Percentiles rank a stretch among this genome's conserved stretches.
phyloP scores from a whole-genome alignment of 257 asterid species.

The Sherardia arvensis region DNA sequence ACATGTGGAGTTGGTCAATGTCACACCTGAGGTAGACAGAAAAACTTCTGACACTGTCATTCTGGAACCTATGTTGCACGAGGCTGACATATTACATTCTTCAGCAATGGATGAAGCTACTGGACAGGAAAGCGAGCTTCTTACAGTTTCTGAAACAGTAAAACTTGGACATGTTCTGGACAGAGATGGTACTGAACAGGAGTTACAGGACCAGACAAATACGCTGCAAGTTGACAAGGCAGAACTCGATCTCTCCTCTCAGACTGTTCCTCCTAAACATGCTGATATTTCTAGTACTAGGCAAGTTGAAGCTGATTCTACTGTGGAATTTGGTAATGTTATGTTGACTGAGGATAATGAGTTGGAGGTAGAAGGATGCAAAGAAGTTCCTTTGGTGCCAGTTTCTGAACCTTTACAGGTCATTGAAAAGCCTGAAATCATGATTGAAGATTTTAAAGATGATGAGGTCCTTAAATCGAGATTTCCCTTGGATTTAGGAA shows the following conservation, averaged over 20 bases:
- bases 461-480: conserved; percentile 15
- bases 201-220: conserved; percentile 7
- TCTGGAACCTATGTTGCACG: conserved; percentile 13
- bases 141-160: neutral
- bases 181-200: neutral
- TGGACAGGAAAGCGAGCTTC: conserved; percentile 19
- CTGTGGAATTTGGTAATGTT: conserved; percentile 4
- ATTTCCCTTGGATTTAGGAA: conserved; percentile 20
- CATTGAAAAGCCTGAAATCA: conserved; percentile 12
- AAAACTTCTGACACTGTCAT: conserved; percentile 13
- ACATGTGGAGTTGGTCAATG: neutral
- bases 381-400: conserved; percentile 6
- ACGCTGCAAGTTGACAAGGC: conserved; percentile 20
- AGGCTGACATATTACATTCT: conserved; percentile 18
- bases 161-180: neutral
- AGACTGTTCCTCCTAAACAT: conserved; percentile 16
- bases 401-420: conserved; percentile 12
- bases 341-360: conserved; percentile 8
- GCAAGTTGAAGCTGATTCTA: conserved; percentile 18
- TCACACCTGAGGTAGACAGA: conserved; percentile 18
- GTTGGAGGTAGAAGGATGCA: conserved; percentile 3
- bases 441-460: conserved; percentile 25
- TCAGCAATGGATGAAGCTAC: conserved; percentile 1
- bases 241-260: conserved; percentile 22
- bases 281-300: conserved; percentile 17